phyloP scores from a whole-genome alignment of 352 stramenopile genomes.

The Pythium brassicae region DNA sequence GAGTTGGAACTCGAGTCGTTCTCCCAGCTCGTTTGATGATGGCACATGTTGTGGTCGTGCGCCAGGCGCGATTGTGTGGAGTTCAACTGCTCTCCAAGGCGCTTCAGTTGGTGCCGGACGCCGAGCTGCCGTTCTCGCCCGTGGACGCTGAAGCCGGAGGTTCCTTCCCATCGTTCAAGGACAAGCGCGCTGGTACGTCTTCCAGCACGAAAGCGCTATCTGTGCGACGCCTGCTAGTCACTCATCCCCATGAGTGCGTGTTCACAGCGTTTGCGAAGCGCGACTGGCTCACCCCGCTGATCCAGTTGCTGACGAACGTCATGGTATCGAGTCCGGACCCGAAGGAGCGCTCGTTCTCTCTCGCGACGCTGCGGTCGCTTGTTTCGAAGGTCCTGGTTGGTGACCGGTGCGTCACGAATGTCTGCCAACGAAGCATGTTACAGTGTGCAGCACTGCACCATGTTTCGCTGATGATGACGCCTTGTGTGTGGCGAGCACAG shows the following conservation, averaged over 20 bases:
- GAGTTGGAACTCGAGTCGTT: neutral
- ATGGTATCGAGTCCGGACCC: constrained; percentile 61
- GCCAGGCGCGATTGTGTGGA: constrained; percentile 5
- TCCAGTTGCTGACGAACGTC: constrained; percentile 62
- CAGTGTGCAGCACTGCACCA: too few relatives aligned
- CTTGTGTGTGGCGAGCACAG: constrained; percentile 13
- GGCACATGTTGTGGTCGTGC: neutral
- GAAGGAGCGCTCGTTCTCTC: constrained; percentile 28
- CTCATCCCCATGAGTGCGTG: neutral
- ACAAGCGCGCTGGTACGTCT: constrained; percentile 5
- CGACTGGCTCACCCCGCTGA: constrained; percentile 54
- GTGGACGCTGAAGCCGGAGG: neutral
- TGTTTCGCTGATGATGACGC: neutral
- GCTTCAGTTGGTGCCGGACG: constrained; percentile 1
- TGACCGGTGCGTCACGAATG: constrained; percentile 23
- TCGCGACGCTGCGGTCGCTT: constrained; percentile 33
- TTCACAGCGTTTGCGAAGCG: constrained; percentile 26
- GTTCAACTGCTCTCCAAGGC: constrained; percentile 6
- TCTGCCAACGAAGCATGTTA: neutral
- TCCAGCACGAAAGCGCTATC: neutral
- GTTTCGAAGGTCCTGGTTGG: constrained; percentile 27
- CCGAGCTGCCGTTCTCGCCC: neutral
- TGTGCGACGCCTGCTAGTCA: neutral
- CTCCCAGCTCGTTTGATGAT: neutral
- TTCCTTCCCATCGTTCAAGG: constrained; percentile 2